These are phyloP conservation scores for Termitomyces sp. DNA, from an alignment of 768 basidiomycete species.

Conservation along the genomic window DNA sequence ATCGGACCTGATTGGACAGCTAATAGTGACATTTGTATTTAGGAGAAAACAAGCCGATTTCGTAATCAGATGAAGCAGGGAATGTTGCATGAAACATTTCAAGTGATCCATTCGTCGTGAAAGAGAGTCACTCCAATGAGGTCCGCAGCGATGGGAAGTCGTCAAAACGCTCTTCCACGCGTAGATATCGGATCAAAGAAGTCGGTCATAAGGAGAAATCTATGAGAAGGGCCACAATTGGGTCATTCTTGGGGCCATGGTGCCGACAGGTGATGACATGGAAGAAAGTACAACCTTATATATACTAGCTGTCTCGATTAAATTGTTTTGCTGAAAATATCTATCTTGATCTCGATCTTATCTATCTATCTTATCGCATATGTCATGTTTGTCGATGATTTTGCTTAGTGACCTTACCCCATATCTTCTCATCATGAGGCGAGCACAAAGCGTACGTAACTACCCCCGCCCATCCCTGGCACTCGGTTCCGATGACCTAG, in stretches of 20 bases:
- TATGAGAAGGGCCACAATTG: too few relatives aligned
- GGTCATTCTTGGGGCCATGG: too few relatives aligned
- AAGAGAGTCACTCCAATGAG: too few relatives aligned
- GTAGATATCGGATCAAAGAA: background rate
- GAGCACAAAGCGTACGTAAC: constrained; percentile 58
- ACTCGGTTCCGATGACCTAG: constrained; percentile 51
- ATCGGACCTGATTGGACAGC: background rate
- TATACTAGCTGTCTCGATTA: too few relatives aligned
- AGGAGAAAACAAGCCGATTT: background rate
- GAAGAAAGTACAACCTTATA: too few relatives aligned
- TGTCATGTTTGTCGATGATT: background rate
- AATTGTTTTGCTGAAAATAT: too few relatives aligned
- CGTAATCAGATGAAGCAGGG: background rate
- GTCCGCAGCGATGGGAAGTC: too few relatives aligned
- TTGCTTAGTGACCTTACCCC: background rate
- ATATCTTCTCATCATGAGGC: constrained; percentile 37
- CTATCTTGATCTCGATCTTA: background rate
- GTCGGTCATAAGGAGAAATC: too few relatives aligned
- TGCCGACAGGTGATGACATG: too few relatives aligned
- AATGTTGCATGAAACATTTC: background rate
- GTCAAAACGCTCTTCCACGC: background rate
- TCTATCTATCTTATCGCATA: background rate
- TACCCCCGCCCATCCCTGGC: constrained; percentile 47
- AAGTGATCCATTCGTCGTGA: background rate
- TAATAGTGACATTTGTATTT: background rate